Conservation (phyloP, 352 stramenopile species). For the Globisporangium nagaii region DNA sequence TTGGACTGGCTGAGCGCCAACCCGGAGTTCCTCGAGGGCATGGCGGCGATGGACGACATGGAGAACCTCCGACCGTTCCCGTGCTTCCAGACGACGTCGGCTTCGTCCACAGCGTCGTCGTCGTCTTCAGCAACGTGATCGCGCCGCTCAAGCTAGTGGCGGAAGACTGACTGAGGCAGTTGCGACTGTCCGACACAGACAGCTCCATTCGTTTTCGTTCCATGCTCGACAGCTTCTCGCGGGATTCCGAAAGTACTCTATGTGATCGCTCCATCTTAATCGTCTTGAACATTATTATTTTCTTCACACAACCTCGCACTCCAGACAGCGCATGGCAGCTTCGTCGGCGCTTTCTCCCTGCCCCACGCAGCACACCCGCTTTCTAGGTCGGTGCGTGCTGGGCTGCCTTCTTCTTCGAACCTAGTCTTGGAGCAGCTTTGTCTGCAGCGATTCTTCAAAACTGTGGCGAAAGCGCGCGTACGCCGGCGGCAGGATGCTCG, state of each 20-base stretch:
- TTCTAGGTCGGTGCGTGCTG: no score
- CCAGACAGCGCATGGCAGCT: no score
- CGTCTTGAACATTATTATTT: constrained; percentile 2
- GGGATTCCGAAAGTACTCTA: neutral
- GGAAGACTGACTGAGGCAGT: no score
- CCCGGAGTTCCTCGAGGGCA: constrained; percentile 15
- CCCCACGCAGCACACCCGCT: no score
- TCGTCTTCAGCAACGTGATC: neutral
- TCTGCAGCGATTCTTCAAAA: constrained; percentile 65
- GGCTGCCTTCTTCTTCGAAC: no score
- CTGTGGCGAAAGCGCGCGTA: constrained; percentile 61
- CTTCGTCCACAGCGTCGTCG: neutral
- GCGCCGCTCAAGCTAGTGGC: neutral
- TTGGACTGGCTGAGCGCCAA: constrained; percentile 24
- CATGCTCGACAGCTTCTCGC: neutral
- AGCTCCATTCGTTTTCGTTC: neutral
- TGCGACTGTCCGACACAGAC: no score
- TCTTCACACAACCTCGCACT: neutral
- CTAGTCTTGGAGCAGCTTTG: constrained; percentile 47
- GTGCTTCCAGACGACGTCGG: constrained; percentile 20
- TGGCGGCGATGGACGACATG: constrained; percentile 26
- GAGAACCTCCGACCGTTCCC: constrained; percentile 24
- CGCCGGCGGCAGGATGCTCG: constrained; percentile 46
- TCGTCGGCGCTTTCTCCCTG: no score
- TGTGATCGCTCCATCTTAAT: neutral